A percentile compares a stretch with the other conserved stretches of the same genome.
These are phyloP conservation scores for Cladosporium austrohemisphaericum DNA, from an alignment of 2,329 filamentous ascomycete genomes.

Conservation along the genomic window DNA sequence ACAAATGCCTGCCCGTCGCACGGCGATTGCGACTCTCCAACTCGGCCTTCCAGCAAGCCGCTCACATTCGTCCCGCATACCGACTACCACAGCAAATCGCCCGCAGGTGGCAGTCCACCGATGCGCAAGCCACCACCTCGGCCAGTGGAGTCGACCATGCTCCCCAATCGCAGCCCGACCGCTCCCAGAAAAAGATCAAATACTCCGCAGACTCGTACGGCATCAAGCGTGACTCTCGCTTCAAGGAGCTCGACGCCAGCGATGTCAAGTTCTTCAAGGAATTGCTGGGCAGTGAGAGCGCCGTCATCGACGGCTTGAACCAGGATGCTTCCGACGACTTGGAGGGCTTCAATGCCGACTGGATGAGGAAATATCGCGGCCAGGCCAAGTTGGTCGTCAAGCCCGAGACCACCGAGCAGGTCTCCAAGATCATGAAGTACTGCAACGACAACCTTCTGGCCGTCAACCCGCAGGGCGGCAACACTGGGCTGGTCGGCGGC, in stretches of 20 bases:
- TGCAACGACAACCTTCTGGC: slow-evolving; percentile 91
- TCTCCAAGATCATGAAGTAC: slow-evolving; percentile 87
- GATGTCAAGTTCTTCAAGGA: slow-evolving; percentile 80
- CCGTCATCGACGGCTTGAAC: slow-evolving; percentile 79
- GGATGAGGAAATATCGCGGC: slow-evolving; percentile 98
- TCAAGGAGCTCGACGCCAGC: slow-evolving; percentile 66
- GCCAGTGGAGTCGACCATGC: slow-evolving; percentile 29
- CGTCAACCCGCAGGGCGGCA: slow-evolving; percentile 94
- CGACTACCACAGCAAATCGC: slow-evolving; percentile 20
- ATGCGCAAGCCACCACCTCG: slow-evolving; percentile 28
- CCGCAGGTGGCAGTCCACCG: slow-evolving; percentile 28
- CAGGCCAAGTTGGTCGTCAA: slow-evolving; percentile 84
- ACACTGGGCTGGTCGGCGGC: slow-evolving; percentile 92
- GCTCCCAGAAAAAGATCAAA: slow-evolving; percentile 51
- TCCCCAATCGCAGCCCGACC: slow-evolving; percentile 26
- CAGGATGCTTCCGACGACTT: slow-evolving; percentile 73
- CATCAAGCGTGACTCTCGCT: slow-evolving; percentile 74
- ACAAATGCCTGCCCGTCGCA: slow-evolving; percentile 24
- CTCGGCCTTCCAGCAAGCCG: slow-evolving; percentile 27
- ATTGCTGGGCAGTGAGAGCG: slow-evolving; percentile 73
- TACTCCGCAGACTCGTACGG: slow-evolving; percentile 83
- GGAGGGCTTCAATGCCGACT: slow-evolving; percentile 91
- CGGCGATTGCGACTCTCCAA: slow-evolving; percentile 32
- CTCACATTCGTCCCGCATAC: slow-evolving; percentile 24
- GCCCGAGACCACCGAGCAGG: slow-evolving; percentile 77